Evolutionary conservation across 345 rosid genomes (phyloP), one percentile per base, ranked within the genome.

Genomic region (Syzygium aqueum): DNA sequence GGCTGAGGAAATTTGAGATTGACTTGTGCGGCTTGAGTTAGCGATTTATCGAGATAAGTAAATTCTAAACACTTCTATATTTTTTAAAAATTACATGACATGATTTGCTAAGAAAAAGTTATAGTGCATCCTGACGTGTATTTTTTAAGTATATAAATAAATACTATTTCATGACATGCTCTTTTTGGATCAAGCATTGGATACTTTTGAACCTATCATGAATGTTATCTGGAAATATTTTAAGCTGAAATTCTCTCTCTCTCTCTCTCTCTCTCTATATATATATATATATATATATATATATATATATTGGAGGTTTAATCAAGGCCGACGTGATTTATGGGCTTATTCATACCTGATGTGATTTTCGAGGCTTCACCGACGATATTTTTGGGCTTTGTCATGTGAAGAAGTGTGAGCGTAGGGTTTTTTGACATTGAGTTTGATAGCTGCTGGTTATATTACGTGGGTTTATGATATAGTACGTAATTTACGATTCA

Each of bases 171-270:
- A n/a, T n/a, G 8, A 33, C 33, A n/a, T n/a, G 17, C 0, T 61
- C 15, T 27, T 61, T n/a, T 0, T n/a, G 2, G 3, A n/a, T 61
- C 17, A n/a, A 61, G 30, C 67, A 13, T 61, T 13, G 28, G 67
- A 59, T 61, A 12, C 73, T n/a, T 61, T 61, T 17, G 2, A 53
- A 23, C 56, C 56, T 53, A 9, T 53, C 56, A 13, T 51, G 13
- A 11, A 51, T 51, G 51, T 61, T 61, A 2, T 61, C 0, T 12
- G 33, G 4, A n/a, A 61, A 13, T 61, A 61, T 61, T 61, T 61
- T 12, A 1, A 7, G n/a, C 0, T 1, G 33, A 61, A 61, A 61
- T n/a, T 19, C n/a, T 2, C n/a, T n/a, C n/a, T n/a, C n/a, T n/a
- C n/a, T n/a, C n/a, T n/a, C n/a, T n/a, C n/a, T n/a, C n/a, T n/a